Percentiles rank a stretch among this genome's conserved stretches.
These are phyloP conservation scores for Cordyceps fumosorosea DNA, from an alignment of 2,329 filamentous ascomycete species.

Conservation along the genomic window DNA sequence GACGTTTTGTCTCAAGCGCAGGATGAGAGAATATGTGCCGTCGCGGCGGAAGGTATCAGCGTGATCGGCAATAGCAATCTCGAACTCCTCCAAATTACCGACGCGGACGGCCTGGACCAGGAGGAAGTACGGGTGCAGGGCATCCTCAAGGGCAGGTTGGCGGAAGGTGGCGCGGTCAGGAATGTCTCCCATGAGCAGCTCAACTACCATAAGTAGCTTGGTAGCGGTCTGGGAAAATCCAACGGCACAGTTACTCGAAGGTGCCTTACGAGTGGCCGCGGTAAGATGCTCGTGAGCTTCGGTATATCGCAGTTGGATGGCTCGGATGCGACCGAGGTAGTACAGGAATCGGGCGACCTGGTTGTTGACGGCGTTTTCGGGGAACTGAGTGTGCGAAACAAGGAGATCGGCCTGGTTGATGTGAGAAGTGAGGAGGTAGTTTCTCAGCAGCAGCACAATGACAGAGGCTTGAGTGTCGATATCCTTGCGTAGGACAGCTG, in stretches of 20 bases:
- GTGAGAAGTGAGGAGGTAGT: conserved; percentile 92
- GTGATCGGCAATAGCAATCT: conserved; percentile 76
- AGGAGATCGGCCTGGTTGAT: conserved; percentile 95
- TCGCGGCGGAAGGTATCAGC: conserved; percentile 84
- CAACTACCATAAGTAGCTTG: conserved; percentile 93
- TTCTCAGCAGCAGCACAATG: conserved; percentile 88
- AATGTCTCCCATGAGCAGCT: conserved; percentile 97
- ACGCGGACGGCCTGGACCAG: conserved; percentile 93
- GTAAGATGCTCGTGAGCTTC: conserved; percentile 93
- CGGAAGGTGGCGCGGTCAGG: conserved; percentile 93
- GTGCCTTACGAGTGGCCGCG: conserved; percentile 90
- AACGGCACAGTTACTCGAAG: conserved; percentile 78
- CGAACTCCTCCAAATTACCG: conserved; percentile 91
- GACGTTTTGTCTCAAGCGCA: conserved; percentile 93
- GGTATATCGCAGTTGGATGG: conserved; percentile 93
- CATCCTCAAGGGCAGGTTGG: conserved; percentile 75
- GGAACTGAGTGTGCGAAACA: conserved; percentile 93
- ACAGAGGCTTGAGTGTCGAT: conserved; percentile 95
- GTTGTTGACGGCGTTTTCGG: conserved; percentile 90
- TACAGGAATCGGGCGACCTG: conserved; percentile 96
- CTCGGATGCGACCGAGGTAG: conserved; percentile 92
- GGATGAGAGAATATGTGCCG: conserved; percentile 89
- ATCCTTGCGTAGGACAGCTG: conserved; percentile 94
- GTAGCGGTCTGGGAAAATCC: conserved; percentile 95
- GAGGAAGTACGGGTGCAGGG: conserved; percentile 86